These are phyloP conservation scores for Sutorius eximius DNA, from an alignment of 1,284 basidiomycete species.

Conservation along the genomic window DNA sequence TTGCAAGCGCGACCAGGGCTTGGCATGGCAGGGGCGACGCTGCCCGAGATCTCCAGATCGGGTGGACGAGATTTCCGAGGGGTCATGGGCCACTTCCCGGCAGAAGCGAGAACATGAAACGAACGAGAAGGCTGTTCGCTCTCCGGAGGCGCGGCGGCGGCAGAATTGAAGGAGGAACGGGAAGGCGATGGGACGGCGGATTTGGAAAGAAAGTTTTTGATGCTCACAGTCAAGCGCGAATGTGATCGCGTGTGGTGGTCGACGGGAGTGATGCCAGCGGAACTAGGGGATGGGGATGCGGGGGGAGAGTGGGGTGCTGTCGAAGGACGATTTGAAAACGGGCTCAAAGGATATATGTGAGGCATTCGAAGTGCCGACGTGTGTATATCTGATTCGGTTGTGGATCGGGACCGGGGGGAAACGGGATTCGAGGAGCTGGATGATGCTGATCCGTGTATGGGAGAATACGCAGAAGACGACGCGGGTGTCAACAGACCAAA, in stretches of 20 bases:
- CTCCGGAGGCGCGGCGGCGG: slow-evolving; percentile 4
- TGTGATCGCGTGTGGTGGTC: slow-evolving; percentile 18
- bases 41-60: slow-evolving; percentile 26
- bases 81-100: slow-evolving; percentile 14
- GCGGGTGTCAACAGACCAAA: slow-evolving; percentile 10
- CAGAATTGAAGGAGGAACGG: slow-evolving; percentile 25
- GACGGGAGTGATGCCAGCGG: neutral
- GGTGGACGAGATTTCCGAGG: slow-evolving; percentile 24
- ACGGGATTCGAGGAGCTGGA: slow-evolving; percentile 19
- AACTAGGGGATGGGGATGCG: neutral
- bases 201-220: slow-evolving; percentile 30
- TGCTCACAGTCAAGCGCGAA: slow-evolving; percentile 27
- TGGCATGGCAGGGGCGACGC: neutral
- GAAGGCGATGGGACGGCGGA: slow-evolving; percentile 21
- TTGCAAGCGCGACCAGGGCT: slow-evolving; percentile 2
- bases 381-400: slow-evolving; percentile 19
- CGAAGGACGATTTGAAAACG: slow-evolving; percentile 12
- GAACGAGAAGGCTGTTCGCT: slow-evolving; percentile 12
- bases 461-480: slow-evolving; percentile 14
- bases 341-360: neutral
- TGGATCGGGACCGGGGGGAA: slow-evolving; percentile 16
- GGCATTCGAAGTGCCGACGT: neutral
- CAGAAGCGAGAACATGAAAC: slow-evolving; percentile 5
- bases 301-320: slow-evolving; percentile 13
- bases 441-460: slow-evolving; percentile 10